Conservation (phyloP, 2,329 filamentous ascomycete genomes). For the Mycosphaerelloides madeirae region DNA sequence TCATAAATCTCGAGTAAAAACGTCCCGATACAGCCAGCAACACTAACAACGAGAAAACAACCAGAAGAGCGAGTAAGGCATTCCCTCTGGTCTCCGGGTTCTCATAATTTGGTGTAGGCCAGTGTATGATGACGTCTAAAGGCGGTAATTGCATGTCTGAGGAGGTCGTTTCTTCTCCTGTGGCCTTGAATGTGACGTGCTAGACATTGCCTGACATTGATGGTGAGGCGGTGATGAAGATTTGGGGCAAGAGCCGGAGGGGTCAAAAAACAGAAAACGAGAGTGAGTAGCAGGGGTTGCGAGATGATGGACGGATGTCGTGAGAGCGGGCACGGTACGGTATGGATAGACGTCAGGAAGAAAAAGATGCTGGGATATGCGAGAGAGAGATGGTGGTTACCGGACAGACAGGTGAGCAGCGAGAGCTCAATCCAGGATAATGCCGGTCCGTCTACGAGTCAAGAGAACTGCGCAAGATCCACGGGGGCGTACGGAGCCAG, state of each 20-base stretch:
- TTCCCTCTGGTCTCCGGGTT: conserved; percentile 39
- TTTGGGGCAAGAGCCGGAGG: no score
- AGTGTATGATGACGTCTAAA: conserved; percentile 32
- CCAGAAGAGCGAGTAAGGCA: conserved; percentile 38
- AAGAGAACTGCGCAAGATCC: no score
- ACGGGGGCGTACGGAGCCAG: no score
- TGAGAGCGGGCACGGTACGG: no score
- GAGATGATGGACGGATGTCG: no score
- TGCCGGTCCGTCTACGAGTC: no score
- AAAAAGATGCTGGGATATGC: no score
- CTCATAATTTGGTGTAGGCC: conserved; percentile 40
- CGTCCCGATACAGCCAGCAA: conserved; percentile 35
- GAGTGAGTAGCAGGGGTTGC: no score
- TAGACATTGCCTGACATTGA: conserved; percentile 3
- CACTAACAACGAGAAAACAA: conserved; percentile 36
- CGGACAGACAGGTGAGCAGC: no score
- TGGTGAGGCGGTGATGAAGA: not conserved
- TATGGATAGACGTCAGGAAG: no score
- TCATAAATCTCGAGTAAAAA: conserved; percentile 37
- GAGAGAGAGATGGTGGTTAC: not conserved
- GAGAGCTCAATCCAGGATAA: no score
- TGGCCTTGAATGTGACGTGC: not conserved
- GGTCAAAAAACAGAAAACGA: not conserved
- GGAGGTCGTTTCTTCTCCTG: not conserved
- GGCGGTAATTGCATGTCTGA: conserved; percentile 25